Base-by-base conservation (phyloP, 2,329 filamentous ascomycete species). In the Fusarium incarnatum region DNA sequence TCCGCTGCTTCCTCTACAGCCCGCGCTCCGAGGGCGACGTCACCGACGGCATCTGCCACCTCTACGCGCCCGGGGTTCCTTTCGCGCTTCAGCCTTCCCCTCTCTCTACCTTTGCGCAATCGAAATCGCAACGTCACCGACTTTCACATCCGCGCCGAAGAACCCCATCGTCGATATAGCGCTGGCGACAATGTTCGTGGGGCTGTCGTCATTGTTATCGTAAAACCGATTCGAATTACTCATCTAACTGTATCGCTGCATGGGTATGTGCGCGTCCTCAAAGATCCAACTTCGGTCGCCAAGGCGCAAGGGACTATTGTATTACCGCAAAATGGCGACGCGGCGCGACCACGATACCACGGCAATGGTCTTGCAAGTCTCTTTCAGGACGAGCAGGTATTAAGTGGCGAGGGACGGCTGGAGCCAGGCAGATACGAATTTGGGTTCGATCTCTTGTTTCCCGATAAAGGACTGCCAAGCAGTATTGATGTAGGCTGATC, bases 401-500 rank as follows among this genome's bases (percentile, higher is more conserved):
- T 96, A 37, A 94, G 92, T 76, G 92, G 92, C 23, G 92, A 94
- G 74, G 92, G 93, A 16, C 87, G 90, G 73, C 82, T 96, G 37
- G 89, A 92, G 54, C 86, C 91, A 48, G 91, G 92, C 41, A 87
- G 88, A 72, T 95, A 94, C 77, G 90, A 94, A 78, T 96, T 96
- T 79, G 89, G 92, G 64, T 94, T 93, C 73, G 89, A 93, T 74
- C 81, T 93, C 67, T 83, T 90, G 60, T 93, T 94, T 71, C 91
- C 91, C 4, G 83, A 86, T 52, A 87, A 89, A 73, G 87, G 87
- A 8, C 81, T 96, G 62, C 93, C 93, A n/a, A 97, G 93, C 80
- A 98, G 95, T 79, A 95, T 99, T 77, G 94, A 97, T 82, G 95
- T 98, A 87, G 77, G 92, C 84, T 49, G 22, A 48, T 32, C 18